Conservation (phyloP, 805 yeast species). For the Alloascoidea africana region DNA sequence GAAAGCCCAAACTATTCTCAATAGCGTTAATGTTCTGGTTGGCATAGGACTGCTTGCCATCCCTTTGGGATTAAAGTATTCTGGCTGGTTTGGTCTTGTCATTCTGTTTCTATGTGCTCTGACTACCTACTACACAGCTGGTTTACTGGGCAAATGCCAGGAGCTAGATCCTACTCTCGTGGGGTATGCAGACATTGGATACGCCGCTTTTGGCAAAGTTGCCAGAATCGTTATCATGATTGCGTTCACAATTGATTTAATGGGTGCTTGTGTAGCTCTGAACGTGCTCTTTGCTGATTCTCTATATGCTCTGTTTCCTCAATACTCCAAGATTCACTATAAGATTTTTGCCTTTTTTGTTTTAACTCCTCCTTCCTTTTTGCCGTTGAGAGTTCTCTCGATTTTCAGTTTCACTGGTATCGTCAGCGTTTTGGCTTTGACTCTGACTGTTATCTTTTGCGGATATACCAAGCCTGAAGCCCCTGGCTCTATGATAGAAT, state of each 20-base stretch:
- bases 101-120: slow-evolving; percentile 45
- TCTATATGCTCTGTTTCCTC: slow-evolving; percentile 49
- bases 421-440: slow-evolving; percentile 49
- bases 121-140: slow-evolving; percentile 66
- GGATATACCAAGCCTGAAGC: slow-evolving; percentile 44
- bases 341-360: slow-evolving; percentile 54
- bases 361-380: slow-evolving; percentile 67
- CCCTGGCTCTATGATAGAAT: slow-evolving; percentile 62
- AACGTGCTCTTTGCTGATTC: slow-evolving; percentile 80
- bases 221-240: slow-evolving; percentile 65
- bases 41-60: slow-evolving; percentile 57
- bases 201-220: slow-evolving; percentile 65
- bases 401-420: slow-evolving; percentile 60
- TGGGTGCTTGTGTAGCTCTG: slow-evolving; percentile 73
- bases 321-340: slow-evolving; percentile 34
- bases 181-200: slow-evolving; percentile 83
- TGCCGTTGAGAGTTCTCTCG: slow-evolving; percentile 63
- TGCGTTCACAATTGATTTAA: slow-evolving; percentile 59
- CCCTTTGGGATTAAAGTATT: slow-evolving; percentile 46
- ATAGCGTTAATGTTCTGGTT: slow-evolving; percentile 48
- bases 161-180: slow-evolving; percentile 67
- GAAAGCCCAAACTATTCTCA: slow-evolving; percentile 54
- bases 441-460: slow-evolving; percentile 37
- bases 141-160: slow-evolving; percentile 55
- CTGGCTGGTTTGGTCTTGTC: slow-evolving; percentile 56